Percentiles rank a stretch among this genome's conserved stretches.
Evolutionary conservation across 768 basidiomycete species (phyloP).

Genomic region (Tephrocybe sp.): DNA sequence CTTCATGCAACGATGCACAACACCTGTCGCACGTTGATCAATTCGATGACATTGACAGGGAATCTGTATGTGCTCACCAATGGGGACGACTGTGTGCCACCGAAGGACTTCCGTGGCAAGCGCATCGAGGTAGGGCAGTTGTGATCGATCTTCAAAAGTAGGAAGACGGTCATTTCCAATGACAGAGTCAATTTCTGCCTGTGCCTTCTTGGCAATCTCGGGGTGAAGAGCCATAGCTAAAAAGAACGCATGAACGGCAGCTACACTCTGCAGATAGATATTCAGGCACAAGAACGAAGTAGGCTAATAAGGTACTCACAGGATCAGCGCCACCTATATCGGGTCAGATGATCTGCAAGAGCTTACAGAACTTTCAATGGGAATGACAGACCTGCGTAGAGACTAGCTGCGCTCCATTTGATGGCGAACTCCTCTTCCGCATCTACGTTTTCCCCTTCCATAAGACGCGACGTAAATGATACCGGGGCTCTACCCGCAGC

Average conservation of each 20-base stretch:
- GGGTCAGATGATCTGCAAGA: no score
- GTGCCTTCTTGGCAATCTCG: constrained; percentile 7
- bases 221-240: constrained; percentile 13
- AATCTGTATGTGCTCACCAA: constrained; percentile 27
- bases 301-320: not conserved
- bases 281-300: not conserved
- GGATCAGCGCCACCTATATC: constrained; percentile 11
- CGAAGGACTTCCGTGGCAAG: constrained; percentile 58
- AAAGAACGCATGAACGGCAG: constrained; percentile 6
- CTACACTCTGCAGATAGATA: not conserved
- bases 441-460: constrained; percentile 31
- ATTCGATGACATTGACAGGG: not conserved
- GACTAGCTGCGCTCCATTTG: constrained; percentile 45
- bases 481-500: constrained; percentile 24
- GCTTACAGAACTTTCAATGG: no score
- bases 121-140: constrained; percentile 61
- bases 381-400: constrained; percentile 50
- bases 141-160: constrained; percentile 41
- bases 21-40: constrained; percentile 29
- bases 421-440: constrained; percentile 35
- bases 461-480: constrained; percentile 35
- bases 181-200: constrained; percentile 11
- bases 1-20: constrained; percentile 55
- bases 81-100: constrained; percentile 46
- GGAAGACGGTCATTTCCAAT: constrained; percentile 23